These are phyloP conservation scores for Cronartium quercuum DNA, from an alignment of 1,284 basidiomycete genomes.

Conservation along the genomic window DNA sequence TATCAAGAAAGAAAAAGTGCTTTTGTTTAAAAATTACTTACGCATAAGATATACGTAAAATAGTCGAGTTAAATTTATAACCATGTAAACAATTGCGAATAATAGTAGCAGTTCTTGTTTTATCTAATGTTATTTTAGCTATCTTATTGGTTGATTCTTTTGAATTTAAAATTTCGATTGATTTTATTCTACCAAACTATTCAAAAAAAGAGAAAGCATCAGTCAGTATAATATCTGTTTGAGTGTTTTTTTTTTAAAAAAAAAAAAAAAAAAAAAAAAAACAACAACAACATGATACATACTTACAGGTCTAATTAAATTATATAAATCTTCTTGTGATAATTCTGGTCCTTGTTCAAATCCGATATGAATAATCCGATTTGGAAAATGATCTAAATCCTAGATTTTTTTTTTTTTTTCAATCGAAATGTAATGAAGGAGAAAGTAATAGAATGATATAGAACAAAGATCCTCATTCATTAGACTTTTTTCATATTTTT, in stretches of 20 bases:
- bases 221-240: not conserved
- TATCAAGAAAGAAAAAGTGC: not conserved
- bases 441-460: no score
- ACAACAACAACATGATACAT: no score
- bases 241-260: no score
- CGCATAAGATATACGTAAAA: constrained; percentile 13
- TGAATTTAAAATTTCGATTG: constrained; percentile 10
- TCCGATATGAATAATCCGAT: constrained; percentile 63
- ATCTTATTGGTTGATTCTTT: constrained; percentile 15
- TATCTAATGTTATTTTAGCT: constrained; percentile 43
- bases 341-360: constrained; percentile 79
- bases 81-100: constrained; percentile 83
- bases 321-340: constrained; percentile 67
- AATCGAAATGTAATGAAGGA: no score
- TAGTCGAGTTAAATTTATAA: constrained; percentile 51
- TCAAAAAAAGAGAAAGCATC: not conserved
- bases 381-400: constrained; percentile 78
- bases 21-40: constrained; percentile 7
- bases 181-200: constrained; percentile 35
- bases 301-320: constrained; percentile 61
- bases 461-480: no score
- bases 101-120: constrained; percentile 64
- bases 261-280: not conserved
- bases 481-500: not conserved
- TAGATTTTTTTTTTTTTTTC: constrained; percentile 47